Percentiles rank a stretch among this genome's conserved stretches.
phyloP scores from a whole-genome alignment of 2,329 filamentous ascomycete species.

The Penicillium sp. region DNA sequence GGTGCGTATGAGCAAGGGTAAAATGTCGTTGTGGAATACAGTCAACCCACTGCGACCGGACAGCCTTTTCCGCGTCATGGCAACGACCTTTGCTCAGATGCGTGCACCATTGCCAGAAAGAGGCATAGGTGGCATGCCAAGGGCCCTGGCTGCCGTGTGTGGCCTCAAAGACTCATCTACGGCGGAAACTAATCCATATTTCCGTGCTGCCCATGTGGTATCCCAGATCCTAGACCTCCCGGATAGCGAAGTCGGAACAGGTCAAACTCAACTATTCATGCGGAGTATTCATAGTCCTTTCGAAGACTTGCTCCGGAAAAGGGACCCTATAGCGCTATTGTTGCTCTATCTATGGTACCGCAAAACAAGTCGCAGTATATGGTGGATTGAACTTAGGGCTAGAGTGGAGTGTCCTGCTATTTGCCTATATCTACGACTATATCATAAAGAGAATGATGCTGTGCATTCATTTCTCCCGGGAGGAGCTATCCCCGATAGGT shows the following conservation, averaged over 20 bases:
- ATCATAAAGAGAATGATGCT: not conserved
- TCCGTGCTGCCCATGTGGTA: not conserved
- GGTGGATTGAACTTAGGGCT: slow-evolving; percentile 48
- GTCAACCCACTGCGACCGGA: too few species aligned
- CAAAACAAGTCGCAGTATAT: slow-evolving; percentile 43
- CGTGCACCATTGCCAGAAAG: not conserved
- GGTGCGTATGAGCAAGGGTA: too few species aligned
- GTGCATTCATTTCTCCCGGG: not conserved
- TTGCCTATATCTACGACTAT: slow-evolving; percentile 35
- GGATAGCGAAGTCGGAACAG: not conserved
- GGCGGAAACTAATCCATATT: not conserved
- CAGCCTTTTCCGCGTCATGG: too few species aligned
- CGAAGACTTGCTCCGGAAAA: slow-evolving; percentile 11
- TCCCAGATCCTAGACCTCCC: not conserved
- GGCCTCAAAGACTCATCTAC: not conserved
- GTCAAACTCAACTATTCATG: not conserved
- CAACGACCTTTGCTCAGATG: too few species aligned
- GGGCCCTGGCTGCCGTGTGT: not conserved
- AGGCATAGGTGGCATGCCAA: not conserved
- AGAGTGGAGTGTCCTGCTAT: slow-evolving; percentile 48
- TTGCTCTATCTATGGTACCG: slow-evolving; percentile 48
- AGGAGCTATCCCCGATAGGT: not conserved
- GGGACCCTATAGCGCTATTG: slow-evolving; percentile 43
- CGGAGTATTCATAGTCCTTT: not conserved
- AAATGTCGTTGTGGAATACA: too few species aligned